A percentile compares a stretch with the other conserved stretches of the same genome.
These are phyloP conservation scores for Nectriaceae sp. DNA, from an alignment of 2,329 filamentous ascomycete species.

Conservation along the genomic window DNA sequence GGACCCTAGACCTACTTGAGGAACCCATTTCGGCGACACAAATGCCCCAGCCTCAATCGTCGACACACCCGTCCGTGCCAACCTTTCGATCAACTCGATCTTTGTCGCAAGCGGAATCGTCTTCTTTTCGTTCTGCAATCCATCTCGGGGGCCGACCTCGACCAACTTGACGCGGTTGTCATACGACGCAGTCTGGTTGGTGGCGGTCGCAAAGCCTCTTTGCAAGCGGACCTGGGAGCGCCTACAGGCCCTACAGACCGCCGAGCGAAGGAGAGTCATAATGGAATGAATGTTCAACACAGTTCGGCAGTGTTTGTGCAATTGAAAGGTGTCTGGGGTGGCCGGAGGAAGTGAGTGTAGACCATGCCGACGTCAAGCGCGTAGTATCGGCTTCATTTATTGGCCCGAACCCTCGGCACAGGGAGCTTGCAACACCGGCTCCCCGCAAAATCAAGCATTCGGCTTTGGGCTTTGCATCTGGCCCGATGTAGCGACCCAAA, in stretches of 20 bases:
- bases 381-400: conserved; percentile 31
- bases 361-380: conserved; percentile 24
- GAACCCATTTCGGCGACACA: conserved; percentile 82
- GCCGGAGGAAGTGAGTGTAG: background rate
- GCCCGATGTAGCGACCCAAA: too few relatives aligned
- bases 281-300: conserved; percentile 1
- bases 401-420: conserved; percentile 21
- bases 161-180: conserved; percentile 64
- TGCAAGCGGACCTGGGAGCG: conserved; percentile 33
- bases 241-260: conserved; percentile 42
- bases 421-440: background rate
- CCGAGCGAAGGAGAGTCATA: conserved; percentile 40
- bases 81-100: conserved; percentile 70
- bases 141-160: conserved; percentile 83
- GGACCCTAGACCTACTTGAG: conserved; percentile 57
- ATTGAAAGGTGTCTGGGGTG: background rate
- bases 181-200: conserved; percentile 25
- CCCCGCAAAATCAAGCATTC: background rate
- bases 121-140: conserved; percentile 82
- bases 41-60: conserved; percentile 83
- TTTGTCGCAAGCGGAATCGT: conserved; percentile 72
- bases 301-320: background rate
- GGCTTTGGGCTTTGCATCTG: too few relatives aligned
- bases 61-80: conserved; percentile 67
- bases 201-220: conserved; percentile 44